A percentile compares a stretch with the other conserved stretches of the same genome.
phyloP scores from a whole-genome alignment of 1,284 basidiomycete genomes.

The Ustilago curta region DNA sequence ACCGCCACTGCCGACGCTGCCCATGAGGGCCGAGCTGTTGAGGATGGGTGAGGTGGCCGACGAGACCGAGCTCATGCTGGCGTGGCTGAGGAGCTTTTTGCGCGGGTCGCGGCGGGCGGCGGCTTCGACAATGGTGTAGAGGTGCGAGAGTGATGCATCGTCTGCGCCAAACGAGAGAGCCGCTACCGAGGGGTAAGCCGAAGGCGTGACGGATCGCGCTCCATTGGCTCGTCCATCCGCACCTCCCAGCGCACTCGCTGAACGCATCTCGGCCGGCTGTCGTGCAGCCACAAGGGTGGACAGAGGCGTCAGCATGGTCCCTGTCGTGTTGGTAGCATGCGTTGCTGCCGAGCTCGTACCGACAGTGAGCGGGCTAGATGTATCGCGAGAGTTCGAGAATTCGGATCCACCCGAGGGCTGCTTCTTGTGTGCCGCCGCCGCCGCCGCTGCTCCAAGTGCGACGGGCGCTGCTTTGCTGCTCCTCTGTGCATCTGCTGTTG shows the following conservation, averaged over 20 bases:
- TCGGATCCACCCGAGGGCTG: slow-evolving; percentile 49
- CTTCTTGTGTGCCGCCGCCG: slow-evolving; percentile 34
- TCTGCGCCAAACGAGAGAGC: slow-evolving; percentile 40
- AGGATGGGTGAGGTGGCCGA: slow-evolving; percentile 19
- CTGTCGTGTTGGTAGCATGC: slow-evolving; percentile 41
- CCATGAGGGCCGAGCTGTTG: slow-evolving; percentile 4
- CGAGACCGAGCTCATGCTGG: slow-evolving; percentile 27
- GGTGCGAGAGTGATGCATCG: slow-evolving; percentile 54
- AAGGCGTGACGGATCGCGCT: slow-evolving; percentile 30
- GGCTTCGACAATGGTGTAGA: slow-evolving; percentile 61
- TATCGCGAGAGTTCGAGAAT: slow-evolving; percentile 38
- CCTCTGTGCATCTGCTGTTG: slow-evolving; percentile 5
- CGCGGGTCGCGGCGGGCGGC: slow-evolving; percentile 55
- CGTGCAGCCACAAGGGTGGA: slow-evolving; percentile 28
- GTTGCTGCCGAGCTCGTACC: slow-evolving; percentile 42
- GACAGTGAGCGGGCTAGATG: slow-evolving; percentile 38
- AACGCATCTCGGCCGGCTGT: slow-evolving; percentile 11
- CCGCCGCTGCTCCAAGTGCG: slow-evolving; percentile 6
- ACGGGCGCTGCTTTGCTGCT: slow-evolving; percentile 1
- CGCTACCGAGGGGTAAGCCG: slow-evolving; percentile 24
- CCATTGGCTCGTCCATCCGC: slow-evolving; percentile 2
- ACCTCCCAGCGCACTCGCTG: slow-evolving; percentile 8
- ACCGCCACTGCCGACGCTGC: slow-evolving; percentile 2
- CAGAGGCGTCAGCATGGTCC: slow-evolving; percentile 50
- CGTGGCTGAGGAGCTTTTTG: slow-evolving; percentile 33